Evolutionary conservation across 176 grass and related monocot species (phyloP), one percentile per base, ranked within the genome.

Genomic region (Eragrostis nindensis): DNA sequence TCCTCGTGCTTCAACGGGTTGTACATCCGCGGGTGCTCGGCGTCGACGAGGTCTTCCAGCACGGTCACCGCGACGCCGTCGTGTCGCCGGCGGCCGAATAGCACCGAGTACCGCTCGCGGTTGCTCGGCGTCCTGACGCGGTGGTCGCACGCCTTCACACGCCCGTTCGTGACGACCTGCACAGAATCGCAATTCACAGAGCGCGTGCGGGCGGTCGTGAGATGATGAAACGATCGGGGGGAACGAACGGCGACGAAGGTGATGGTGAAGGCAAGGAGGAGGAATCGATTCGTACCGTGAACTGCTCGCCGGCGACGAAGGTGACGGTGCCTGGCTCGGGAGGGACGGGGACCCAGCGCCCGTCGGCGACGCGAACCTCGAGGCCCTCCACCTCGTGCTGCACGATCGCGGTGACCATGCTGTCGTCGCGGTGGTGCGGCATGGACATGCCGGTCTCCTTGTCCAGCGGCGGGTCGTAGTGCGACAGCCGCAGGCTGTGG

Each of bases 361-460:
- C 86, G 47, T 57, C 73, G 14, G 70, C 43, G 45, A 14, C 40
- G 54, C 47, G 66, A 44, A 83, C 47, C 72, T 87, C 73, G 16
- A 87, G 85, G 0, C 85, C 85, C 32, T 77, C 79, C 17, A 87
- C 85, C 30, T 87, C 79, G 44, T 87, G 54, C 73, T 87, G 85
- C 48, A 70, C n/a, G 54, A 87, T 70, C 1, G 11, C 2, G 44
- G 65, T 71, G 11, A 55, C 1, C 54, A 64, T 24, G 73, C 0
- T 65, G 45, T 19, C 15, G 73, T 87, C 79, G 17, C 1, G 19
- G 79, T 87, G 85, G 9, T 55, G 1, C 9, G 0, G 0, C 84
- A 86, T 19, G 19, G 66, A 74, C 48, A 80, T 8, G 60, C 39
- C 21, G 26, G 10, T 74, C 61, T 47, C 40, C 25, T 1, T 26